These are phyloP conservation scores for Hyphopichia khmerensis DNA, from an alignment of 1,139 yeast species.

Conservation along the genomic window DNA sequence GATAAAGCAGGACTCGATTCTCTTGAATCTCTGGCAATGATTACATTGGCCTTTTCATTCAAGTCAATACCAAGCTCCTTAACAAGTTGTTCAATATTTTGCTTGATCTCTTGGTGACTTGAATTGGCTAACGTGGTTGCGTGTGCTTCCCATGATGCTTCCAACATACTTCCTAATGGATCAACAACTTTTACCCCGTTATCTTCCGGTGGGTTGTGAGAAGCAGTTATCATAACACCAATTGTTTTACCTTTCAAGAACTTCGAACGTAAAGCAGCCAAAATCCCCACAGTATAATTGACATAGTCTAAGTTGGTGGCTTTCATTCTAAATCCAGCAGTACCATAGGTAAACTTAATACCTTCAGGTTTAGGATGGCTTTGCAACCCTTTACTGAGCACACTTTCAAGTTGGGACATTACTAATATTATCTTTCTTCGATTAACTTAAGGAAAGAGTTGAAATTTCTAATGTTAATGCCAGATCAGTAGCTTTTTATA, in stretches of 20 bases:
- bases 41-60: constrained; percentile 33
- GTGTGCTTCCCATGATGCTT: constrained; percentile 75
- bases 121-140: constrained; percentile 85
- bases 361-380: constrained; percentile 48
- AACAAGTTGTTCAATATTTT: constrained; percentile 25
- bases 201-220: constrained; percentile 93
- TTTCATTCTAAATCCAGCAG: constrained; percentile 92
- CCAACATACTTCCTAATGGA: constrained; percentile 92
- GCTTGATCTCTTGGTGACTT: constrained; percentile 34
- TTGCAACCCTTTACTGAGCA: constrained; percentile 4
- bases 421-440: background rate
- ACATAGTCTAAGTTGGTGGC: constrained; percentile 76
- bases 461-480: background rate
- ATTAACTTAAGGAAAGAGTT: background rate
- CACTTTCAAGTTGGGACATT: constrained; percentile 1
- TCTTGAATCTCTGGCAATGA: constrained; percentile 72
- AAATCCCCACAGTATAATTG: constrained; percentile 77
- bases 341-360: constrained; percentile 68
- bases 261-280: constrained; percentile 81
- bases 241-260: constrained; percentile 65
- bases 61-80: constrained; percentile 40
- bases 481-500: background rate
- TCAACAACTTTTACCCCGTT: constrained; percentile 97
- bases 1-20: constrained; percentile 73
- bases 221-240: constrained; percentile 95